Conservation (phyloP, 1,139 yeast genomes). For the Lodderomyces oxycetoniae region DNA sequence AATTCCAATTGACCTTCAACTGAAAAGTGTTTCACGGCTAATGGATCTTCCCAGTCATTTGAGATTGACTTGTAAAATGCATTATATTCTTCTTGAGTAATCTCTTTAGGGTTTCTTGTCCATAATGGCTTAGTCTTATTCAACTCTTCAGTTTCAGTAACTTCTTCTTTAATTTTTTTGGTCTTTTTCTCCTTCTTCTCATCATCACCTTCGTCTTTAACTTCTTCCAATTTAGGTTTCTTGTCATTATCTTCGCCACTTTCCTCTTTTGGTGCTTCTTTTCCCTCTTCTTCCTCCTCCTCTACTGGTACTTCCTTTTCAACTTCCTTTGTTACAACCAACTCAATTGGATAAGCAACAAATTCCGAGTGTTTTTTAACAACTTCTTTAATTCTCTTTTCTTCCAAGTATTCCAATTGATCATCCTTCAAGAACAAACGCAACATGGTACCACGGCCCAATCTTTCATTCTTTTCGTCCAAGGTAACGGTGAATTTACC, state of each 20-base stretch:
- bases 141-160: conserved; percentile 90
- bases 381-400: conserved; percentile 98
- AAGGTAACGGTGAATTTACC: conserved; percentile 96
- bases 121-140: conserved; percentile 99
- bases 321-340: conserved; percentile 97
- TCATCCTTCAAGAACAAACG: conserved; percentile 98
- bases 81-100: conserved; percentile 97
- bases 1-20: conserved; percentile 99
- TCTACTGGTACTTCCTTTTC: conserved; percentile 89
- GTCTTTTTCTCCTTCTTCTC: conserved; percentile 65
- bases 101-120: conserved; percentile 99
- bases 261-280: too few relatives aligned
- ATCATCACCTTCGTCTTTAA: conserved; percentile 57
- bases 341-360: conserved; percentile 98
- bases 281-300: conserved; percentile 53
- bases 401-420: conserved; percentile 98
- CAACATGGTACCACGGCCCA: conserved; percentile 93
- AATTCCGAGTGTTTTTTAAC: conserved; percentile 99
- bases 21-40: conserved; percentile 98
- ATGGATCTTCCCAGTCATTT: conserved; percentile 99
- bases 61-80: conserved; percentile 99
- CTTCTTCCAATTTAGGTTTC: conserved; percentile 68
- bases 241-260: conserved; percentile 46
- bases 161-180: conserved; percentile 80
- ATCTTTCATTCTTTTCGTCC: conserved; percentile 79